Evolutionary conservation across 2,329 filamentous ascomycete genomes (phyloP), one percentile per base, ranked within the genome.

Genomic region (Cladosporium sphaerospermum): DNA sequence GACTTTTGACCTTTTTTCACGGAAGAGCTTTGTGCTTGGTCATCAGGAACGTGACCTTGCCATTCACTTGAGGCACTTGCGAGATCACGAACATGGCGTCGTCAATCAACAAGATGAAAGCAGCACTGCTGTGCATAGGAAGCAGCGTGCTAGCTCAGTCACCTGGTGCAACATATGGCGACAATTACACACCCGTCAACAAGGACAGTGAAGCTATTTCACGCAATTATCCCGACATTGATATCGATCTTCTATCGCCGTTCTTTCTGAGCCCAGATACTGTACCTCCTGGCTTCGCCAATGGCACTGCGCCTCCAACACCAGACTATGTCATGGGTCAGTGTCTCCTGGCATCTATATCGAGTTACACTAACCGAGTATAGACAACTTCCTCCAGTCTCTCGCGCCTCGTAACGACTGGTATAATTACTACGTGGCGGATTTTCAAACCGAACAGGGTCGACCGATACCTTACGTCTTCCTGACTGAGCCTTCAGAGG

Each of bases 231-330:
- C 66, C 64, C n/a, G 60, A 59, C 49, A 66, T 66, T 4, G 64
- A 66, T 52, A 60, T 62, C 7, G 64, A 63, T 14, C 57, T 69
- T 8, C 54, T 62, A 23, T 67, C 65, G 34, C 68, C 68, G 43
- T 66, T 65, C 0, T 69, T 69, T 31, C 36, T 61, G 19, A 45
- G 62, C 7, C 63, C 64, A 45, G 60, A 63, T 3, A 62, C 61
- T 2, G 61, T 69, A 9, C 60, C 61, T 31, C 54, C 59, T 6
- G 64, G 62, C 3, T 70, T 67, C 57, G 40, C 45, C 2, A 54
- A 65, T 14, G 67, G 68, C 7, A 67, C 64, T 3, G 59, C 63
- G n/a, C 65, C 64, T 6, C 67, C 67, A 2, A 70, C 67, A 0
- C 63, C 62, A 19, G 61, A 64, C 33, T 59, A 56, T 14, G 44